A percentile compares a stretch with the other conserved stretches of the same genome.
These are phyloP conservation scores for Talaromyces borbonicus DNA, from an alignment of 495 filamentous ascomycete species.

Conservation along the genomic window DNA sequence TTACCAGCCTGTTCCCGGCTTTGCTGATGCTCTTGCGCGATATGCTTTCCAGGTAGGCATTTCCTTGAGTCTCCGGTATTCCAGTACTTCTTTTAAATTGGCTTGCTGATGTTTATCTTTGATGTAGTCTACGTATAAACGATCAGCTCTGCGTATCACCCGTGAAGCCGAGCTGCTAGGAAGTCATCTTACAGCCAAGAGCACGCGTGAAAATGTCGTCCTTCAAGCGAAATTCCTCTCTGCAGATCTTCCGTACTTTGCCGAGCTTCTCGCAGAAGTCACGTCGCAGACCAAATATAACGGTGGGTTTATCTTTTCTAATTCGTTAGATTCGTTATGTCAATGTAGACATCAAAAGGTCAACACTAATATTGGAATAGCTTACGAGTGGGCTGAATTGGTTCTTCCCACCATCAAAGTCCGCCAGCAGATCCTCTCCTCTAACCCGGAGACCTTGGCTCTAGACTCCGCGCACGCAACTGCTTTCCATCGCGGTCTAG, in stretches of 20 bases:
- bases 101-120: background rate
- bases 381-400: conserved; percentile 80
- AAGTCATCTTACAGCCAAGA: conserved; percentile 70
- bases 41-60: conserved; percentile 98
- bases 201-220: conserved; percentile 87
- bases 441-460: conserved; percentile 60
- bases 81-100: background rate
- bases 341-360: background rate
- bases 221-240: conserved; percentile 88
- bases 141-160: conserved; percentile 81
- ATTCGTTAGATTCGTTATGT: background rate
- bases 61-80: background rate
- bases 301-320: conserved; percentile 42
- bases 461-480: conserved; percentile 76
- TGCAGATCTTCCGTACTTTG: conserved; percentile 93
- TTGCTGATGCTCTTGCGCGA: conserved; percentile 79
- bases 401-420: conserved; percentile 60
- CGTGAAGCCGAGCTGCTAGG: conserved; percentile 93
- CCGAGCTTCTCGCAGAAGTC: conserved; percentile 90
- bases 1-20: conserved; percentile 80
- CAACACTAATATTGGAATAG: conserved; percentile 35
- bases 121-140: conserved; percentile 67
- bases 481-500: conserved; percentile 93
- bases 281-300: conserved; percentile 76
- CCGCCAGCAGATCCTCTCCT: conserved; percentile 58